A percentile compares a stretch with the other conserved stretches of the same genome.
Conservation (phyloP, 2,329 filamentous ascomycete species). For the Colletotrichum zoysiae region DNA sequence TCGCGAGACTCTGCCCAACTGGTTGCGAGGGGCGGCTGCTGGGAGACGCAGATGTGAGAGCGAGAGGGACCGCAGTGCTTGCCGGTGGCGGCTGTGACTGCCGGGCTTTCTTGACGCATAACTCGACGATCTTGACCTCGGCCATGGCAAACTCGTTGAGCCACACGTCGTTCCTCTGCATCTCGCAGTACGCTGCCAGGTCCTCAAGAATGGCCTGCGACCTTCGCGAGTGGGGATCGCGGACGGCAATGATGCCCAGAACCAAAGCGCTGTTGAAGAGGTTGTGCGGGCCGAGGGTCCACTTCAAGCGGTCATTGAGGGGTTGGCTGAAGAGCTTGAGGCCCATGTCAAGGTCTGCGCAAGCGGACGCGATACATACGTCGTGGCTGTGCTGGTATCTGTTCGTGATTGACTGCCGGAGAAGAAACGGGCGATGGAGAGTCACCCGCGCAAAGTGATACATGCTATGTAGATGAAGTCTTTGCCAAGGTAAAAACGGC, state of each 20-base stretch:
- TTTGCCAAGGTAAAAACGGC: slow-evolving; percentile 53
- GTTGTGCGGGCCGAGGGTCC: slow-evolving; percentile 52
- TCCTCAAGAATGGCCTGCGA: slow-evolving; percentile 54
- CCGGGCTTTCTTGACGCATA: slow-evolving; percentile 51
- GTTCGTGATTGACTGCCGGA: slow-evolving; percentile 56
- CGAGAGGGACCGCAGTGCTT: neutral
- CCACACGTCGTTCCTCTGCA: slow-evolving; percentile 55
- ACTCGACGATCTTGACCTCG: slow-evolving; percentile 57
- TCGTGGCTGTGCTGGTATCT: slow-evolving; percentile 55
- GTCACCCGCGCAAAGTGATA: slow-evolving; percentile 57
- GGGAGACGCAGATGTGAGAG: slow-evolving; percentile 11
- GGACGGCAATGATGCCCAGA: slow-evolving; percentile 49
- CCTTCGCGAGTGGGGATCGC: slow-evolving; percentile 48
- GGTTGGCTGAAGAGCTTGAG: slow-evolving; percentile 50
- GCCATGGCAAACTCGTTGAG: slow-evolving; percentile 56
- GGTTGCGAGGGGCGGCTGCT: neutral
- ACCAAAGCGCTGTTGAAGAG: slow-evolving; percentile 58
- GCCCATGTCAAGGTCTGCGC: slow-evolving; percentile 54
- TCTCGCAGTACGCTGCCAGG: slow-evolving; percentile 56
- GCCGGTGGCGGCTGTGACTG: slow-evolving; percentile 27
- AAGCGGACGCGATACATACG: slow-evolving; percentile 55
- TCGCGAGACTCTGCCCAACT: neutral
- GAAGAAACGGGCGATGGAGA: slow-evolving; percentile 54
- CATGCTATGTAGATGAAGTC: slow-evolving; percentile 54
- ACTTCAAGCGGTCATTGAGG: slow-evolving; percentile 51